Percentiles rank a stretch among this genome's conserved stretches.
Evolutionary conservation across 1,284 basidiomycete species (phyloP).

Genomic region (Chalciporus piperatoides): DNA sequence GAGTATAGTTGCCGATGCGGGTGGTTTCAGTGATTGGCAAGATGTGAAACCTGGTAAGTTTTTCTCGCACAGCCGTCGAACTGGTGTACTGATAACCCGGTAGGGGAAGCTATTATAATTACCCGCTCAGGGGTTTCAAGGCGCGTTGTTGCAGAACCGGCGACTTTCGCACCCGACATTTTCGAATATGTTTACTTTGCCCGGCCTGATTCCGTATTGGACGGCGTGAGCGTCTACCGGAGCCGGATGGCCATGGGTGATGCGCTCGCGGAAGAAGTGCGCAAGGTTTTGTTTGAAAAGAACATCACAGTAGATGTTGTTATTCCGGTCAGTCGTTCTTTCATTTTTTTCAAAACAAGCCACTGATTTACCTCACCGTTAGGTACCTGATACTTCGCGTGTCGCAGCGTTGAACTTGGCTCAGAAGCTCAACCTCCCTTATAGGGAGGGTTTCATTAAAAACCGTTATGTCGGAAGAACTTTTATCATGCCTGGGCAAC

Average conservation of each 20-base stretch:
- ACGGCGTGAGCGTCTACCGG: slow-evolving; percentile 96
- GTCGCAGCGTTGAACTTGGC: slow-evolving; percentile 96
- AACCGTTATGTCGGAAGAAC: slow-evolving; percentile 98
- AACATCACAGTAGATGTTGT: slow-evolving; percentile 87
- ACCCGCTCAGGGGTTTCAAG: slow-evolving; percentile 75
- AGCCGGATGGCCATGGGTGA: slow-evolving; percentile 99
- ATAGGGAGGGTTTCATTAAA: slow-evolving; percentile 98
- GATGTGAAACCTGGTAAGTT: slow-evolving; percentile 85
- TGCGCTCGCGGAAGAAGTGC: slow-evolving; percentile 85
- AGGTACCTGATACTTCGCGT: slow-evolving; percentile 94
- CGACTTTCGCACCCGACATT: slow-evolving; percentile 93
- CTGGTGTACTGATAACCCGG: slow-evolving; percentile 5
- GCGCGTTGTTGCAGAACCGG: slow-evolving; percentile 66
- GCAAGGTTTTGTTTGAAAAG: slow-evolving; percentile 66
- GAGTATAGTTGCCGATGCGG: slow-evolving; percentile 93
- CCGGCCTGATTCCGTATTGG: slow-evolving; percentile 95
- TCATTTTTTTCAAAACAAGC: slow-evolving; percentile 1
- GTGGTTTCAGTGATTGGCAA: slow-evolving; percentile 89
- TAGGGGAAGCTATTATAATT: slow-evolving; percentile 94
- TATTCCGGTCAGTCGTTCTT: slow-evolving; percentile 69
- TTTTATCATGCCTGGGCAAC: slow-evolving; percentile 99
- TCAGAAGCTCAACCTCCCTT: slow-evolving; percentile 87
- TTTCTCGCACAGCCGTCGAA: background rate
- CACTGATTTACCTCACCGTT: slow-evolving; percentile 5
- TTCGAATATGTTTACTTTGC: slow-evolving; percentile 99